Conservation (phyloP, 129 eudicot genomes). For the Helianthus annuus region HanXRQr2.0-SUNRISE NC_035443.2:1772557-1773056, state of each 20-base stretch:
- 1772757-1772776: too few species aligned
- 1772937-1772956: conserved; percentile 76
- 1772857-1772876: conserved; percentile 69
- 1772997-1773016: conserved; percentile 75
- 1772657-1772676: too few species aligned
- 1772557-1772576: neutral
- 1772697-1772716: too few species aligned
- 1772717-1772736: too few species aligned
- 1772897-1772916: conserved; percentile 76
- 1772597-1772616: neutral
- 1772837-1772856: conserved; percentile 54
- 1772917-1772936: conserved; percentile 84
- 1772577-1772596: neutral
- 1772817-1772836: conserved; percentile 23
- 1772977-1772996: conserved; percentile 62
- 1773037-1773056: conserved; percentile 79
- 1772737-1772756: too few species aligned
- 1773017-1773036: conserved; percentile 81
- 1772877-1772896: conserved; percentile 77
- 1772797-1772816: neutral
- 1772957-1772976: conserved; percentile 74
- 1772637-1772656: too few species aligned
- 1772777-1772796: neutral
- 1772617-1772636: neutral
- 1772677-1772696: too few species aligned